Conservation (phyloP, 768 basidiomycete species). For the Russula emetica region DNA sequence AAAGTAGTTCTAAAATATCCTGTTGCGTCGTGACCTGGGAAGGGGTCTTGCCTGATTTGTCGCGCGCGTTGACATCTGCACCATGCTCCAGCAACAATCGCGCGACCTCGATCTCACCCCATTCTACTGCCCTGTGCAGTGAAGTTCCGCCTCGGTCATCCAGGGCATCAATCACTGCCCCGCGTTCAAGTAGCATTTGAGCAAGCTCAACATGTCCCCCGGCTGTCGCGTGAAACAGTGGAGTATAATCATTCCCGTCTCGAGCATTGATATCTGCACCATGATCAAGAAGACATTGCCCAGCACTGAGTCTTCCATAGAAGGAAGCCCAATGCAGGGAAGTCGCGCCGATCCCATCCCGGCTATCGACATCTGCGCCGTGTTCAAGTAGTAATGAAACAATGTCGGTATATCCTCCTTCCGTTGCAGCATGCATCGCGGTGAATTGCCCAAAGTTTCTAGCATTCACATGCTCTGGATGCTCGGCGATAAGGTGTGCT, state of each 20-base stretch:
- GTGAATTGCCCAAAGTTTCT: fast-evolving
- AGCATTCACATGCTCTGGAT: background rate
- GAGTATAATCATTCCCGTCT: too few species aligned
- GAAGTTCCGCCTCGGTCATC: background rate
- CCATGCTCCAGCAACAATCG: background rate
- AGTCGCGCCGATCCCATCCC: background rate
- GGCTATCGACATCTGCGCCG: background rate
- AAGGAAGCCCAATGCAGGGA: background rate
- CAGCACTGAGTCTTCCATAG: background rate
- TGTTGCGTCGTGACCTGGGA: background rate
- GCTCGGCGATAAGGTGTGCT: background rate
- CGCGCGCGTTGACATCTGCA: background rate
- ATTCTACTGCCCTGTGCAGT: background rate
- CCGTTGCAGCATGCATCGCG: background rate
- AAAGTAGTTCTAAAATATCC: background rate
- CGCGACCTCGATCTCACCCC: background rate
- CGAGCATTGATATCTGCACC: background rate
- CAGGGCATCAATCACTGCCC: background rate
- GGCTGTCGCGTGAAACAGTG: background rate
- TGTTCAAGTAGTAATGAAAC: background rate
- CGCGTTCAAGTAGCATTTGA: background rate
- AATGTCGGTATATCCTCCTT: background rate
- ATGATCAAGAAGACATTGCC: background rate
- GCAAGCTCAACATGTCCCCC: background rate
- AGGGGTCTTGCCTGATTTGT: background rate